phyloP scores from a whole-genome alignment of 257 asterid species.

The Capsicum pubescens region DNA sequence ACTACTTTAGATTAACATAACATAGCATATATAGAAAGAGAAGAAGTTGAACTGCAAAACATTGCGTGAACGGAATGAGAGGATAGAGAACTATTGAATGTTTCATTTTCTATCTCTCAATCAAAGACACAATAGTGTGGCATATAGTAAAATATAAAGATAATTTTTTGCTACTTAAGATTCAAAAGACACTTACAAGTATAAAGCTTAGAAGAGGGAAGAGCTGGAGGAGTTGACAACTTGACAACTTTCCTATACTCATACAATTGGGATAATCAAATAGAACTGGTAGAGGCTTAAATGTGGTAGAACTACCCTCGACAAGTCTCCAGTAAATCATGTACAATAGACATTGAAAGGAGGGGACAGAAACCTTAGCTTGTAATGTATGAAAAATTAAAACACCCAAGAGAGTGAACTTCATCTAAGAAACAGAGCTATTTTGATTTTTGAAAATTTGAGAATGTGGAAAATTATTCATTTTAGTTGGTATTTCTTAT shows the following conservation, averaged over 20 bases:
- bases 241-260: too few species aligned
- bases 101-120: not conserved
- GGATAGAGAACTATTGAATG: not conserved
- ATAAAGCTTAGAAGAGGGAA: not conserved
- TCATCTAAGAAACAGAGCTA: not conserved
- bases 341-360: not conserved
- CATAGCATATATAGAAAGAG: not conserved
- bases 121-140: not conserved
- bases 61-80: not conserved
- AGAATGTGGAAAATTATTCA: not conserved
- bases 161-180: not conserved
- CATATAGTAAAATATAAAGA: not conserved
- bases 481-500: not conserved
- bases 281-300: not conserved
- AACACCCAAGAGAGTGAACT: slow-evolving; percentile 1
- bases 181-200: not conserved
- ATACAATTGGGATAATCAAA: too few species aligned
- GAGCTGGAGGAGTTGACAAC: not conserved
- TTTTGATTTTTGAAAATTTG: not conserved
- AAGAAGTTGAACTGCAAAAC: not conserved
- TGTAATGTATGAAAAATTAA: not conserved
- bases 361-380: not conserved
- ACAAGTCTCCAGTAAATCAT: not conserved
- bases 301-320: not conserved
- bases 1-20: not conserved